These are phyloP conservation scores for Phaffia tasmanica DNA, from an alignment of 768 basidiomycete genomes.

Conservation along the genomic window DNA sequence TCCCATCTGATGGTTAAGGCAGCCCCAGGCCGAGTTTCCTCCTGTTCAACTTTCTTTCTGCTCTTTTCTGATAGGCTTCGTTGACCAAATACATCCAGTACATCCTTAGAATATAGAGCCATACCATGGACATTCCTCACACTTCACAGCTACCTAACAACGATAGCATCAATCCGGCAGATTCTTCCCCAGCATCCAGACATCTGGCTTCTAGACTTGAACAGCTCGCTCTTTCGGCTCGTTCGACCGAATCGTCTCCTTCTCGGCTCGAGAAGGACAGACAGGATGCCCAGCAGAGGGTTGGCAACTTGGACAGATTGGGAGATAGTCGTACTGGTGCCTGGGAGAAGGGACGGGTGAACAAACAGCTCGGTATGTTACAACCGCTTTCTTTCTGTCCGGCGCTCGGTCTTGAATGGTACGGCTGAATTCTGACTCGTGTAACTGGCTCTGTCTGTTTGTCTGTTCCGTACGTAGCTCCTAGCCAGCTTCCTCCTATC, in stretches of 20 bases:
- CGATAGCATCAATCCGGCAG: too few relatives aligned
- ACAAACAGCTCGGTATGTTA: neutral
- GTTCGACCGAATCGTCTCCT: slow-evolving; percentile 10
- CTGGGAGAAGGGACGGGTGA: slow-evolving; percentile 24
- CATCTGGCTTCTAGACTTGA: slow-evolving; percentile 22
- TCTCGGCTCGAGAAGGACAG: slow-evolving; percentile 12
- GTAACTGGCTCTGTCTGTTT: neutral
- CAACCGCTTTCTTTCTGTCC: neutral
- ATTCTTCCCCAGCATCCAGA: too few relatives aligned
- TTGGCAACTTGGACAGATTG: slow-evolving; percentile 19
- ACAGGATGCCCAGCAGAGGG: slow-evolving; percentile 24
- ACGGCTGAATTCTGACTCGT: neutral
- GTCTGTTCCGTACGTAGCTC: neutral
- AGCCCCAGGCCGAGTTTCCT: too few relatives aligned
- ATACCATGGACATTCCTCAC: too few relatives aligned
- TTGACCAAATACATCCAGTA: too few relatives aligned
- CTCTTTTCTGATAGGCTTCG: too few relatives aligned
- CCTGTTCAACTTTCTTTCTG: too few relatives aligned
- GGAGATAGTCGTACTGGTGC: slow-evolving; percentile 18
- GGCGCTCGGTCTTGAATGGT: neutral
- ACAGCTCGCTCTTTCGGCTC: slow-evolving; percentile 15
- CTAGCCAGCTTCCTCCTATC: slow-evolving; percentile 5
- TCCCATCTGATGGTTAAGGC: too few relatives aligned
- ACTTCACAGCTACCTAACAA: too few relatives aligned
- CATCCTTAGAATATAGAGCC: too few relatives aligned